These are phyloP conservation scores for Cladosporium sp. DNA, from an alignment of 2,329 filamentous ascomycete species.

Conservation along the genomic window DNA sequence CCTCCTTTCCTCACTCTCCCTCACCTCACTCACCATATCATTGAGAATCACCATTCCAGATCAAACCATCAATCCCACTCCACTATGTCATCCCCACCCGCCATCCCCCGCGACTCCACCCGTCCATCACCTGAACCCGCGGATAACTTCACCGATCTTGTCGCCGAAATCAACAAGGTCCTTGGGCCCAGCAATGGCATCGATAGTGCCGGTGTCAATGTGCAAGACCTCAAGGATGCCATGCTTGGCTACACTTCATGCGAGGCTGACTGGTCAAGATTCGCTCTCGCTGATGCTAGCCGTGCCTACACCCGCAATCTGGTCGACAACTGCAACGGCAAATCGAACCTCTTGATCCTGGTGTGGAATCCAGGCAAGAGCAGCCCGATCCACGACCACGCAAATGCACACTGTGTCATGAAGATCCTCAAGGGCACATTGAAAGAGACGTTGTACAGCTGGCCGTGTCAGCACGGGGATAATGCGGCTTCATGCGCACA, in stretches of 20 bases:
- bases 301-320: slow-evolving; percentile 83
- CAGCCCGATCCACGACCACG: slow-evolving; percentile 79
- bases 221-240: slow-evolving; percentile 67
- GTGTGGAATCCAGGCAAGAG: slow-evolving; percentile 86
- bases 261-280: slow-evolving; percentile 70
- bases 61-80: background rate
- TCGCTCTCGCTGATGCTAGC: slow-evolving; percentile 70
- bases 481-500: slow-evolving; percentile 32
- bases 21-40: background rate
- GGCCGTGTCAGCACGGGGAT: slow-evolving; percentile 56
- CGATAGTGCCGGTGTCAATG: slow-evolving; percentile 78
- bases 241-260: slow-evolving; percentile 75
- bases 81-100: slow-evolving; percentile 7
- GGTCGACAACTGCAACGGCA: slow-evolving; percentile 85
- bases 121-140: slow-evolving; percentile 16
- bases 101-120: slow-evolving; percentile 13
- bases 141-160: slow-evolving; percentile 65
- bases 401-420: slow-evolving; percentile 88
- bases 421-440: slow-evolving; percentile 77
- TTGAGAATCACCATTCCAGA: background rate
- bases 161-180: slow-evolving; percentile 70
- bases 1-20: background rate
- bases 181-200: slow-evolving; percentile 80
- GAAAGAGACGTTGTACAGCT: slow-evolving; percentile 79
- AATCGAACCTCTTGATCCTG: slow-evolving; percentile 76